phyloP scores from a whole-genome alignment of 495 filamentous ascomycete species.

The Rusavskia elegans region DNA sequence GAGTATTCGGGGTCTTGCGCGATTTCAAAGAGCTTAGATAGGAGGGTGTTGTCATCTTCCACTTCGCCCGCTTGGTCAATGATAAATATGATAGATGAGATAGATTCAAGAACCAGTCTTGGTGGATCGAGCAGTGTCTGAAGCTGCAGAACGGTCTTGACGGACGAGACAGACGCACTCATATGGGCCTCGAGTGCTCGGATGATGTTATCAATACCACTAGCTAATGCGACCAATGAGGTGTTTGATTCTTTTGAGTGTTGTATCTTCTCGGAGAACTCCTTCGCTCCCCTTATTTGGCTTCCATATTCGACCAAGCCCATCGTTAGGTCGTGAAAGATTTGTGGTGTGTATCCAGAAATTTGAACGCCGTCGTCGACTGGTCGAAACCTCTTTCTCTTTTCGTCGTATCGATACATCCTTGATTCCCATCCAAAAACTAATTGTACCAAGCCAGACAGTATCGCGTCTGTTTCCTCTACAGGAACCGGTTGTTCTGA shows the following conservation, averaged over 20 bases:
- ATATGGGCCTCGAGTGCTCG: conserved; percentile 39
- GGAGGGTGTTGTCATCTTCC: conserved; percentile 49
- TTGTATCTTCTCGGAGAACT: conserved; percentile 31
- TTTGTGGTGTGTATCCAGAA: conserved; percentile 48
- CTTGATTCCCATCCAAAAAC: conserved; percentile 69
- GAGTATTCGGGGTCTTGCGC: conserved; percentile 48
- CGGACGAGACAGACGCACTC: conserved; percentile 21
- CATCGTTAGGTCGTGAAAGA: conserved; percentile 39
- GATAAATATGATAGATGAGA: conserved; percentile 41
- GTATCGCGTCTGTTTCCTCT: conserved; percentile 5
- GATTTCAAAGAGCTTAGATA: conserved; percentile 50
- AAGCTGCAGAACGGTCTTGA: conserved; percentile 47
- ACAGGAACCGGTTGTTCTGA: conserved; percentile 2
- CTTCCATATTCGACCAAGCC: conserved; percentile 45
- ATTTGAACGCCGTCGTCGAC: conserved; percentile 38
- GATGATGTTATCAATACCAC: conserved; percentile 38
- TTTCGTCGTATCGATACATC: conserved; percentile 54
- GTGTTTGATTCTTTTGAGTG: conserved; percentile 24
- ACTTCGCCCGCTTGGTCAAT: conserved; percentile 21
- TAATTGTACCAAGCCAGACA: conserved; percentile 38
- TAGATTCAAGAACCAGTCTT: conserved; percentile 41
- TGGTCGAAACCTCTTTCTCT: conserved; percentile 40
- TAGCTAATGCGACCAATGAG: conserved; percentile 44
- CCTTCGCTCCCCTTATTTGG: conserved; percentile 32
- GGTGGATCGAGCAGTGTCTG: conserved; percentile 48